phyloP scores from a whole-genome alignment of 768 basidiomycete genomes.

The Auriscalpium orientale region DNA sequence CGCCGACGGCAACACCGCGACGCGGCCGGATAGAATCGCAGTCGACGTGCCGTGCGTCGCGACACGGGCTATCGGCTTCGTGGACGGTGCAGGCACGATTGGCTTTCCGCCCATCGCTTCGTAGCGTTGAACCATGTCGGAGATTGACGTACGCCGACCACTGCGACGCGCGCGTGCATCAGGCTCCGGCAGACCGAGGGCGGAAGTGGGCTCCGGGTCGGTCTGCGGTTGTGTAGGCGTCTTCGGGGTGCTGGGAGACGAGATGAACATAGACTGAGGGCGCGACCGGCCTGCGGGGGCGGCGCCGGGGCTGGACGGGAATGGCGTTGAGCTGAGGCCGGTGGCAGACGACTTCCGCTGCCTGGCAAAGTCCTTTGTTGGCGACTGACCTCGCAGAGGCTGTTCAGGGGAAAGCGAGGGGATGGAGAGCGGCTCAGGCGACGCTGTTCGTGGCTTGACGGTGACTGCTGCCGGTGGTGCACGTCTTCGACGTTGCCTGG shows the following conservation, averaged over 20 bases:
- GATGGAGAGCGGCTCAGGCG: slow-evolving; percentile 5
- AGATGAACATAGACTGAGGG: slow-evolving; percentile 78
- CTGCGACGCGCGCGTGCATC: slow-evolving; percentile 34
- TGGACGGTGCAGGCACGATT: background rate
- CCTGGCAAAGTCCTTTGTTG: background rate
- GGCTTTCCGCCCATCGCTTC: slow-evolving; percentile 48
- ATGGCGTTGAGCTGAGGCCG: slow-evolving; percentile 3
- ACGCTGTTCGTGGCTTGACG: slow-evolving; percentile 3
- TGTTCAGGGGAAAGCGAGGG: slow-evolving; percentile 7
- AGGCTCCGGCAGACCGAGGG: slow-evolving; percentile 38
- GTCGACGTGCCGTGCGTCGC: slow-evolving; percentile 2
- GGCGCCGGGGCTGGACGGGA: background rate
- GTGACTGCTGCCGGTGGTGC: background rate
- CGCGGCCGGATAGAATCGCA: background rate
- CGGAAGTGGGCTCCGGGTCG: slow-evolving; percentile 1
- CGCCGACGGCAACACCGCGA: background rate
- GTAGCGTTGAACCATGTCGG: slow-evolving; percentile 79
- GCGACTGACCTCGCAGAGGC: background rate
- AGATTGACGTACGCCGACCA: slow-evolving; percentile 66
- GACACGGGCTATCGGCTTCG: slow-evolving; percentile 2
- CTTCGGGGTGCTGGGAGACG: slow-evolving; percentile 41
- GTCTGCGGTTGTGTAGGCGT: slow-evolving; percentile 27
- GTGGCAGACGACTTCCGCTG: slow-evolving; percentile 11
- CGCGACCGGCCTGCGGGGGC: slow-evolving; percentile 28
- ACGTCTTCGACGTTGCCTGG: background rate